These are phyloP conservation scores for Phoma herbarum DNA, from an alignment of 2,329 filamentous ascomycete genomes.

Conservation along the genomic window DNA sequence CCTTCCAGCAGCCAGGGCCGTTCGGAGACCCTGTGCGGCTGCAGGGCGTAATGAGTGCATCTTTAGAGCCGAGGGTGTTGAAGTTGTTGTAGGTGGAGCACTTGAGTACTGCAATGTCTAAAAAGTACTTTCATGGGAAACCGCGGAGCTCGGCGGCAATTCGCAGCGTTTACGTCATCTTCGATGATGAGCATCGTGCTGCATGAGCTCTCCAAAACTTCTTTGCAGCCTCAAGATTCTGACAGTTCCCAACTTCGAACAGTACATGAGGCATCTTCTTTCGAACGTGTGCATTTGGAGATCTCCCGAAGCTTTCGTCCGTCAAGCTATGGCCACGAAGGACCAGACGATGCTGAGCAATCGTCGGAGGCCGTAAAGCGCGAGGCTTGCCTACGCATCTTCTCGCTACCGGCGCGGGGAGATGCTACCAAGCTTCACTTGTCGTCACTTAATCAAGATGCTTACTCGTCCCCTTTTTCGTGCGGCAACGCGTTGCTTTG, in stretches of 20 bases:
- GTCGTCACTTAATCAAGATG: constrained; percentile 7
- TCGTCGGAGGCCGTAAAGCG: constrained; percentile 15
- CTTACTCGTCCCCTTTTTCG: constrained; percentile 14
- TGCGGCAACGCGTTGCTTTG: constrained; percentile 14
- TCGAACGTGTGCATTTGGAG: neutral
- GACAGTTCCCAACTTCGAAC: neutral
- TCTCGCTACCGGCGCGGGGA: constrained; percentile 8
- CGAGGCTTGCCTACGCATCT: constrained; percentile 10
- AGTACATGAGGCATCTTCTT: neutral
- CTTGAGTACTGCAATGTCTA: constrained; percentile 19
- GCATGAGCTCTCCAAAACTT: neutral
- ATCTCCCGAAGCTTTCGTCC: neutral
- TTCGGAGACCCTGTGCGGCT: constrained; percentile 38
- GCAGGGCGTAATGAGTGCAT: constrained; percentile 37
- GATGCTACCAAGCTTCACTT: neutral
- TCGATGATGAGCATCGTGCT: constrained; percentile 7
- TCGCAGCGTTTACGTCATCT: constrained; percentile 32
- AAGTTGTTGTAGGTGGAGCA: neutral
- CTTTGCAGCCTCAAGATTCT: neutral
- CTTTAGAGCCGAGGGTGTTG: neutral
- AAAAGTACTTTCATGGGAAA: neutral
- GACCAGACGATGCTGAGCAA: constrained; percentile 15
- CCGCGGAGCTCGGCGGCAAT: constrained; percentile 21
- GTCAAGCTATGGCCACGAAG: constrained; percentile 8
- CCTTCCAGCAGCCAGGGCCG: constrained; percentile 28